Evolutionary conservation across 257 asterid genomes (phyloP), one percentile per base, ranked within the genome.

Genomic region (Nicotiana noctiflora): DNA sequence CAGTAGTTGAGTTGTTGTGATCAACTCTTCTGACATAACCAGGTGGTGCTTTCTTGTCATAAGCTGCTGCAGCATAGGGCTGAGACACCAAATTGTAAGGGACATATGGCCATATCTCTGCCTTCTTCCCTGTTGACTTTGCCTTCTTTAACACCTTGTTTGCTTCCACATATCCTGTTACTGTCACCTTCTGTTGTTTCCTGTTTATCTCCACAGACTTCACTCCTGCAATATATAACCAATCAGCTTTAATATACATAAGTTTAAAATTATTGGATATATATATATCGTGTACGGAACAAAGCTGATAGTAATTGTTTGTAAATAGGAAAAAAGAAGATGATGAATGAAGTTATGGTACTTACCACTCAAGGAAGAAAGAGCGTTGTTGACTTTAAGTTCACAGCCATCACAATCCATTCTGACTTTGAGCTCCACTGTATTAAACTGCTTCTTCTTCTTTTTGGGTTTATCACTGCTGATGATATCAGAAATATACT

Each of bases 371-470:
- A 94, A 82, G 46, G 94, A 89, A 85, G 98, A 94, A 78, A 94
- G 56, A 40, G 96, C 85, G 3, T 91, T 91, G 89, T 92, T 91
- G 90, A 94, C 95, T 89, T 90, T 92, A 52, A 89, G 93, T 76
- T 94, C 97, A 80, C 98, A 94, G 60, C 98, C 98, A 84, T 92
- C 97, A 86, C 98, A 94, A 46, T 94, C 98, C 97, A 94, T 94
- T 84, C 94, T 94, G 53, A 94, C 92, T 81, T 94, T 94, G 86
- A 94, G 94, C 32, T 90, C 85, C 19, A 92, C 94, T 17, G 97
- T 92, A 63, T 90, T 94, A 5, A 85, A 81, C 77, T 89, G 97
- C 84, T 91, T 94, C 90, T 83, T 86, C 81, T 84, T 90, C 91
- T 86, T 93, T 84, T 88, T 92, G 87, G 86, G 85, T 57, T 85